These are phyloP conservation scores for Pythium sp. DNA, from an alignment of 352 stramenopile species.

Conservation along the genomic window DNA sequence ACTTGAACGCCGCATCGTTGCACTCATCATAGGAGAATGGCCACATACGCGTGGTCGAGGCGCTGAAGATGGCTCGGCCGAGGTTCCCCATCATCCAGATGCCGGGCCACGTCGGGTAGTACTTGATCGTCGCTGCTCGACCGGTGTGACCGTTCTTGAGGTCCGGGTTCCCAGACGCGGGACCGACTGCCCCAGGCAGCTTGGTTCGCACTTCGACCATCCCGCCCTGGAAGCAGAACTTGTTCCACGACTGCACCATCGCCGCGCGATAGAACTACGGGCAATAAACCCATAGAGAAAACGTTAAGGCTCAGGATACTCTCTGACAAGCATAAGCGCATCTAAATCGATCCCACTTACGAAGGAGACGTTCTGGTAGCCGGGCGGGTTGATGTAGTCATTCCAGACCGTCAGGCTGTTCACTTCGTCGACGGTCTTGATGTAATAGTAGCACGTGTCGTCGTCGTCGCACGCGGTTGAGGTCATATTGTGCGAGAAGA, in stretches of 20 bases:
- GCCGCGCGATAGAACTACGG: constrained; percentile 25
- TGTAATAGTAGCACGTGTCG: constrained; percentile 46
- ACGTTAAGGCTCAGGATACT: too few relatives aligned
- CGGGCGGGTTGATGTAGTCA: constrained; percentile 44
- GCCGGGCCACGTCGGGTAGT: constrained; percentile 65
- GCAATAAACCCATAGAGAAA: too few relatives aligned
- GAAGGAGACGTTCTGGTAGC: constrained; percentile 40
- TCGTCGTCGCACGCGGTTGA: constrained; percentile 36
- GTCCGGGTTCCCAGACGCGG: constrained; percentile 16
- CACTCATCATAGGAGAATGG: constrained; percentile 87
- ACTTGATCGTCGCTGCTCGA: constrained; percentile 50
- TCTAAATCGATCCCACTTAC: constrained; percentile 53
- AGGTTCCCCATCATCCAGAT: constrained; percentile 90
- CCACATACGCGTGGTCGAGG: constrained; percentile 81
- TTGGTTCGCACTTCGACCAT: constrained; percentile 66
- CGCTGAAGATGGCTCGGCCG: constrained; percentile 81
- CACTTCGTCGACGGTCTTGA: constrained; percentile 43
- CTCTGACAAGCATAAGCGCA: too few relatives aligned
- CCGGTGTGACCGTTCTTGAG: constrained; percentile 17
- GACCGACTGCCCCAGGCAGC: constrained; percentile 47
- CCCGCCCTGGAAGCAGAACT: constrained; percentile 94
- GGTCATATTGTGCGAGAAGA: constrained; percentile 61
- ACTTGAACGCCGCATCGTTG: constrained; percentile 63
- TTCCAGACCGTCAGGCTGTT: constrained; percentile 61
- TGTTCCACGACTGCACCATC: constrained; percentile 93